These are phyloP conservation scores for Apiospora sp. DNA, from an alignment of 2,329 filamentous ascomycete genomes.

Conservation along the genomic window DNA sequence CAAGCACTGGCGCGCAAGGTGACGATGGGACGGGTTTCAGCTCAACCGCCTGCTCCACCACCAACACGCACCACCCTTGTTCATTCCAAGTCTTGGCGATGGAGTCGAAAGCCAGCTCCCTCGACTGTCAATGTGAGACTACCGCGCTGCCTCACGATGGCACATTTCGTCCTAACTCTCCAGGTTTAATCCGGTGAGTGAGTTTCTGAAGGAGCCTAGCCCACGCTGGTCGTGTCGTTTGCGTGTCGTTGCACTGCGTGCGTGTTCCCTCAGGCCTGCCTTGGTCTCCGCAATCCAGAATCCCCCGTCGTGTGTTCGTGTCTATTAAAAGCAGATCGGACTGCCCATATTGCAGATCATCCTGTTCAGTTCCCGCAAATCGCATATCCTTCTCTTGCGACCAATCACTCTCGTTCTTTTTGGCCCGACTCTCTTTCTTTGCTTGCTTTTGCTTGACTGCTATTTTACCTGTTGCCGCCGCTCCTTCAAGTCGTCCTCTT, in stretches of 20 bases:
- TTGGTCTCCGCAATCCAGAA: not conserved
- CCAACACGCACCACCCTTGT: not conserved
- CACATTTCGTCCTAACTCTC: not conserved
- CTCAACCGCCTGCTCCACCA: not conserved
- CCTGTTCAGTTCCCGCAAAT: constrained; percentile 20
- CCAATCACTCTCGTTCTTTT: constrained; percentile 22
- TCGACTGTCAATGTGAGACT: constrained; percentile 20
- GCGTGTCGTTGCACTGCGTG: not conserved
- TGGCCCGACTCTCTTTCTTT: constrained; percentile 17
- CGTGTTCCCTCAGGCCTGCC: not conserved
- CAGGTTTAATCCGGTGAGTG: constrained; percentile 7
- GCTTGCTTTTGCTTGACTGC: constrained; percentile 12
- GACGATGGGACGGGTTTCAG: constrained; percentile 23
- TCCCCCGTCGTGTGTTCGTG: not conserved
- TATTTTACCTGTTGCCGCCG: constrained; percentile 8
- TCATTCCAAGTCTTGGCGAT: not conserved
- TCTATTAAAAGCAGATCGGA: constrained; percentile 18
- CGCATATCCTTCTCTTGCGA: constrained; percentile 18
- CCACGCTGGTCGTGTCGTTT: constrained; percentile 5
- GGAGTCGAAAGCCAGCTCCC: not conserved
- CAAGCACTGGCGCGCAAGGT: not conserved
- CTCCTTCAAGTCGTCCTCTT: not conserved
- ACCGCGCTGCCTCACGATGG: constrained; percentile 8
- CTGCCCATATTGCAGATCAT: constrained; percentile 22
- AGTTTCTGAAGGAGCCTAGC: constrained; percentile 5